Percentiles rank a stretch among this genome's conserved stretches.
These are phyloP conservation scores for Cryphonectria carpinicola DNA, from an alignment of 2,329 filamentous ascomycete genomes.

Conservation along the genomic window DNA sequence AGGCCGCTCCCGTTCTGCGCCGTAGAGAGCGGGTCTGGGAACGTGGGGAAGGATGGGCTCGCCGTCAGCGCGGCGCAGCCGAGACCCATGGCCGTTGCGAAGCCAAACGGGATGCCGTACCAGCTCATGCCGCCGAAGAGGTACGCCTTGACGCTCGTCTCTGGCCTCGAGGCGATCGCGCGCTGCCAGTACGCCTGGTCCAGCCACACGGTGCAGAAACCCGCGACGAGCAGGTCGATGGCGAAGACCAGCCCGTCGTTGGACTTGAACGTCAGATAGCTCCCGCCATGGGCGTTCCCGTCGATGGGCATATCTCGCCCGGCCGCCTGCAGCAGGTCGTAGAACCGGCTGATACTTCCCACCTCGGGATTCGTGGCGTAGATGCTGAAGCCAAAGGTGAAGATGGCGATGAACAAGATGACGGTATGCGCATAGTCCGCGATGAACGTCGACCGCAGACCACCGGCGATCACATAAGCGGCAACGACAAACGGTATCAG, in stretches of 20 bases:
- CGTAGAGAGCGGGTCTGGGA: constrained; percentile 36
- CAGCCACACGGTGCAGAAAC: constrained; percentile 44
- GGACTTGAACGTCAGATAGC: constrained; percentile 43
- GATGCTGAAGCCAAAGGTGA: constrained; percentile 44
- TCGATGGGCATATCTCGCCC: constrained; percentile 38
- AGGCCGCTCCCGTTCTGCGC: constrained; percentile 40
- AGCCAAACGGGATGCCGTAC: constrained; percentile 44
- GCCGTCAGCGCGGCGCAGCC: constrained; percentile 39
- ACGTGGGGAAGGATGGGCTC: constrained; percentile 37
- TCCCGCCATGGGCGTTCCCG: constrained; percentile 39
- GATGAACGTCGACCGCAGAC: constrained; percentile 45
- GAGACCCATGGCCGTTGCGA: constrained; percentile 42
- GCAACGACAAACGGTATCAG: constrained; percentile 44
- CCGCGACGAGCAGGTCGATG: constrained; percentile 41
- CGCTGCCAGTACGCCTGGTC: constrained; percentile 51
- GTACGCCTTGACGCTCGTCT: constrained; percentile 47
- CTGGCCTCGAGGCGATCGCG: constrained; percentile 46
- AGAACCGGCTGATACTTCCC: constrained; percentile 40
- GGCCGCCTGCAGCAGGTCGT: constrained; percentile 42
- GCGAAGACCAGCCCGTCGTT: constrained; percentile 44
- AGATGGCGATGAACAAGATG: constrained; percentile 44
- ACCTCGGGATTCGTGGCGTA: constrained; percentile 37
- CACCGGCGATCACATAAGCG: constrained; percentile 45
- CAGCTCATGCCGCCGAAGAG: constrained; percentile 46
- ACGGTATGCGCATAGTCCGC: constrained; percentile 47